Evolutionary conservation across 2,329 filamentous ascomycete genomes (phyloP).

Genomic region (Cytospora chrysosperma): DNA sequence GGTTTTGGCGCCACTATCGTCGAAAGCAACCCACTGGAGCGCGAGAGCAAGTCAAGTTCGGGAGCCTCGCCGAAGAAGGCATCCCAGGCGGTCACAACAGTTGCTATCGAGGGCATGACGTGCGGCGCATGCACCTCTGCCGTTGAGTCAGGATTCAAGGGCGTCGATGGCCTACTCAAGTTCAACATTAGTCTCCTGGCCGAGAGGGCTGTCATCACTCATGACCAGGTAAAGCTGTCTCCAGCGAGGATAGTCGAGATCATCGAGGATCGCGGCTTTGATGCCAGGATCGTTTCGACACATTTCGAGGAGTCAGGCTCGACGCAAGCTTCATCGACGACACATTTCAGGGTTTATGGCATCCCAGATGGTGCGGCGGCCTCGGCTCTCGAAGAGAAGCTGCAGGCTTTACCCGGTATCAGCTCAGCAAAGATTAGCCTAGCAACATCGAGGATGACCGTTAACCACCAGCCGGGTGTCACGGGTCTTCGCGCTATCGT

Average conservation of each 20-base stretch:
- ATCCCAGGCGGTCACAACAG: slow-evolving; percentile 68
- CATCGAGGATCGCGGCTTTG: slow-evolving; percentile 89
- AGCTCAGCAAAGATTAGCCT: slow-evolving; percentile 72
- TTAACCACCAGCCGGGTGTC: slow-evolving; percentile 69
- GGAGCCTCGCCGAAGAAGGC: slow-evolving; percentile 35
- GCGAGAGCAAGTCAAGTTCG: slow-evolving; percentile 35
- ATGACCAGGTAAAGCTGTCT: slow-evolving; percentile 70
- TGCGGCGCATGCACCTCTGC: slow-evolving; percentile 95
- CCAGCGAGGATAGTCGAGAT: slow-evolving; percentile 74
- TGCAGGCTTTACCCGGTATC: slow-evolving; percentile 68
- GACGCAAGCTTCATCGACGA: slow-evolving; percentile 55
- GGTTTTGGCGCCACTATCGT: slow-evolving; percentile 81
- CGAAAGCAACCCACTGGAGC: slow-evolving; percentile 59
- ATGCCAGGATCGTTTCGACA: slow-evolving; percentile 78
- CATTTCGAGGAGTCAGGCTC: slow-evolving; percentile 58
- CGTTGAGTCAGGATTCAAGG: slow-evolving; percentile 78
- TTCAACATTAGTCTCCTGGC: slow-evolving; percentile 96
- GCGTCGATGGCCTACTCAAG: slow-evolving; percentile 73
- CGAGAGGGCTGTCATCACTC: slow-evolving; percentile 84
- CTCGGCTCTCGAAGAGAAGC: slow-evolving; percentile 64
- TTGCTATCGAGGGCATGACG: slow-evolving; percentile 95
- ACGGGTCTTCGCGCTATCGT: slow-evolving; percentile 82
- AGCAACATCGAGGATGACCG: slow-evolving; percentile 68
- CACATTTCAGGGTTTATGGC: slow-evolving; percentile 84
- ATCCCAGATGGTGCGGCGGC: slow-evolving; percentile 71